Percentiles rank a stretch among this genome's conserved stretches.
These are phyloP conservation scores for Cucurbita argyrosperma DNA, from an alignment of 306 rosid genomes.

Conservation along the genomic window DNA sequence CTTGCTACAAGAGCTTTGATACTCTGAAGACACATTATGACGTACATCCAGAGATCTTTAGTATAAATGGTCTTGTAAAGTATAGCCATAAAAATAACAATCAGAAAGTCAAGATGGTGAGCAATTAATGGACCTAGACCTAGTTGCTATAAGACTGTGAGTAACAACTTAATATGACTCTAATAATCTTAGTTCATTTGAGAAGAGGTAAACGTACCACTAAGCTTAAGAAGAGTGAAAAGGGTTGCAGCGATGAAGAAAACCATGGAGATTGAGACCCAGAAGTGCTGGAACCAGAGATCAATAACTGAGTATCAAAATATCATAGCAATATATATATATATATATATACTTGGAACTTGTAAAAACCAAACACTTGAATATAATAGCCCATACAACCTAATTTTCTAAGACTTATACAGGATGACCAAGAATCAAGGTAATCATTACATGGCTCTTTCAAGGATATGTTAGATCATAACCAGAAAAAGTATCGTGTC, in stretches of 20 bases:
- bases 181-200: neutral
- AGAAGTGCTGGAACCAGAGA: constrained; percentile 69
- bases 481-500: neutral
- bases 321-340: neutral
- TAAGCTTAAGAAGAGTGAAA: constrained; percentile 79
- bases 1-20: neutral
- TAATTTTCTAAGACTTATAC: neutral
- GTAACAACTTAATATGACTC: neutral
- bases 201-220: constrained; percentile 44
- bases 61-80: neutral
- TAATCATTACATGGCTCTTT: neutral
- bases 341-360: neutral
- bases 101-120: neutral
- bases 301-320: constrained; percentile 12
- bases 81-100: neutral
- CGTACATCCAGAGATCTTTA: neutral
- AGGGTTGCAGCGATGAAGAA: constrained; percentile 80
- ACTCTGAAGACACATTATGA: neutral
- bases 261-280: constrained; percentile 98
- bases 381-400: neutral
- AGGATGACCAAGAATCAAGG: neutral
- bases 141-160: neutral
- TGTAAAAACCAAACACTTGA: neutral
- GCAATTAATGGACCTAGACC: neutral
- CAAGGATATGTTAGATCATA: neutral